Percentiles rank a stretch among this genome's conserved stretches.
These are phyloP conservation scores for Coemansia sp. DNA, from an alignment of 192 early-diverging fungal genomes.

Conservation along the genomic window DNA sequence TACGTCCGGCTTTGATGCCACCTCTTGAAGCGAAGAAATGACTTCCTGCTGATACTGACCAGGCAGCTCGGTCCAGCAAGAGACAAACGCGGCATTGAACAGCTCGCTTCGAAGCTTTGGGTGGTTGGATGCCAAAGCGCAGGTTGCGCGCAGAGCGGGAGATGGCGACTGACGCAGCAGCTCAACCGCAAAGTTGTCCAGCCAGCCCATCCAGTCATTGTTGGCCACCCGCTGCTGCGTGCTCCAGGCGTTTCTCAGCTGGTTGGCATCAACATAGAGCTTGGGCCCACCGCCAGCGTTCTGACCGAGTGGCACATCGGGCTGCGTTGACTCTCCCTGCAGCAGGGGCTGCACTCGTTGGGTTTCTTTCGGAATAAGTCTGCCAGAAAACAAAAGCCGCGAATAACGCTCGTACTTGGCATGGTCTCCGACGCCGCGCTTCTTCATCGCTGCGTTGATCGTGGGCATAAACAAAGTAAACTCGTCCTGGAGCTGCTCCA, in stretches of 20 bases:
- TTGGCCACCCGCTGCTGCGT: slow-evolving; percentile 56
- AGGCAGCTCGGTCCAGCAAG: slow-evolving; percentile 90
- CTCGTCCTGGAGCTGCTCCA: slow-evolving; percentile 82
- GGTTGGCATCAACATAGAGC: slow-evolving; percentile 35
- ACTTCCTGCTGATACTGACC: slow-evolving; percentile 92
- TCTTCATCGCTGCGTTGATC: slow-evolving; percentile 76
- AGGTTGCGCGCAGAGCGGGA: slow-evolving; percentile 88
- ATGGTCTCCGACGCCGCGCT: slow-evolving; percentile 64
- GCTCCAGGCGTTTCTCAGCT: slow-evolving; percentile 83
- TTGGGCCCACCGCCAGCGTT: slow-evolving; percentile 1
- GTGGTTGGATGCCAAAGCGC: slow-evolving; percentile 77
- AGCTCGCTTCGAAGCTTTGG: slow-evolving; percentile 80
- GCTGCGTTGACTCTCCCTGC: neutral
- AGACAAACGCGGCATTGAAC: slow-evolving; percentile 97
- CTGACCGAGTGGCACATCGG: slow-evolving; percentile 1
- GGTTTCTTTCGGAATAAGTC: slow-evolving; percentile 51
- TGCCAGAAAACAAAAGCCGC: slow-evolving; percentile 76
- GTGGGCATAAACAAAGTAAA: slow-evolving; percentile 89
- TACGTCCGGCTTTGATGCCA: slow-evolving; percentile 76
- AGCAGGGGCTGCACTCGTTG: slow-evolving; percentile 7
- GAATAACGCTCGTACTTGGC: slow-evolving; percentile 73
- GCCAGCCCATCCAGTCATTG: slow-evolving; percentile 97
- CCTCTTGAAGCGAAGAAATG: slow-evolving; percentile 75
- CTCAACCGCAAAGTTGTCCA: slow-evolving; percentile 83
- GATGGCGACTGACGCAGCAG: slow-evolving; percentile 96